phyloP scores from a whole-genome alignment of 2,329 filamentous ascomycete genomes.

The Colletotrichum spaethianum region DNA sequence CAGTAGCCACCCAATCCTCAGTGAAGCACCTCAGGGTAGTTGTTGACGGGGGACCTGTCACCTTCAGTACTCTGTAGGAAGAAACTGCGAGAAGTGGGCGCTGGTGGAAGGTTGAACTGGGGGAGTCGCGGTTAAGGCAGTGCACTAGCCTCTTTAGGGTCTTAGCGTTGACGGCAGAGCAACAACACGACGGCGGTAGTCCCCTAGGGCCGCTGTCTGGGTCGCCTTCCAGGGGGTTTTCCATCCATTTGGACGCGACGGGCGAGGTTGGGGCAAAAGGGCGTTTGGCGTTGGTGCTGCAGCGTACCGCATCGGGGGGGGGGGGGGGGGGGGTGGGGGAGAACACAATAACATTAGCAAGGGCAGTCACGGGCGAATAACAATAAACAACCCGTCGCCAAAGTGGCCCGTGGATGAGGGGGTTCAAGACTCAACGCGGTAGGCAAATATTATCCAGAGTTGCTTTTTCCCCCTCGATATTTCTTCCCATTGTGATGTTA shows the following conservation, averaged over 20 bases:
- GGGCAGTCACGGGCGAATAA: neutral
- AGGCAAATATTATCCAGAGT: neutral
- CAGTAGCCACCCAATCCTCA: constrained; percentile 3
- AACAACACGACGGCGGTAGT: constrained; percentile 19
- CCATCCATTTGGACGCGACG: constrained; percentile 8
- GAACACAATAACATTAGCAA: constrained; percentile 15
- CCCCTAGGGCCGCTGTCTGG: constrained; percentile 8
- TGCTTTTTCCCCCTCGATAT: neutral
- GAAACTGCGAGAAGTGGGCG: neutral
- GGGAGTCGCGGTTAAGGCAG: constrained; percentile 27
- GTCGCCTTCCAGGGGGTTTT: neutral
- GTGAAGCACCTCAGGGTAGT: constrained; percentile 5
- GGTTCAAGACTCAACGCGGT: neutral
- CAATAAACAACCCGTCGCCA: constrained; percentile 17
- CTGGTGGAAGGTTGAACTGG: constrained; percentile 14
- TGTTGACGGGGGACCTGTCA: constrained; percentile 1
- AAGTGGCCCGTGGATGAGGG: neutral
- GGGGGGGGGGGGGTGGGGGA: neutral
- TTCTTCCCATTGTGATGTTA: neutral
- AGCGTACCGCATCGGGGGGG: neutral
- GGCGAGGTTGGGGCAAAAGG: constrained; percentile 8
- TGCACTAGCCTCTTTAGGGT: constrained; percentile 16
- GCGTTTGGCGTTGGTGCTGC: constrained; percentile 7
- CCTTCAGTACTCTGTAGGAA: neutral
- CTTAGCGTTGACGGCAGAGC: constrained; percentile 36